phyloP scores from a whole-genome alignment of 2,329 filamentous ascomycete species.

The Botrytis aclada region DNA sequence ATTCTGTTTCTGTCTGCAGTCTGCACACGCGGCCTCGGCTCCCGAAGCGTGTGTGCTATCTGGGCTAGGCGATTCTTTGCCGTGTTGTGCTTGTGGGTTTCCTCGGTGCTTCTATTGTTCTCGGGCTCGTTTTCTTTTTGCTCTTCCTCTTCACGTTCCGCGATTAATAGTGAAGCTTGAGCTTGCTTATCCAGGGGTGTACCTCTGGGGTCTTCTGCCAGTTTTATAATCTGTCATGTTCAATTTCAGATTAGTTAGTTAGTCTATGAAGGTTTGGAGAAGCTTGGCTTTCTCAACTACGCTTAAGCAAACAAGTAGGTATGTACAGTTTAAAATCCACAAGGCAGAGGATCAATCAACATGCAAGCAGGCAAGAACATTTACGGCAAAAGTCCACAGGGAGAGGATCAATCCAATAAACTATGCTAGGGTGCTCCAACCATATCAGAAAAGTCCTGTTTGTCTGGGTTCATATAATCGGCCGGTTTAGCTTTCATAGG shows the following conservation, averaged over 20 bases:
- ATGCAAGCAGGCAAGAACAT: not conserved
- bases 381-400: not conserved
- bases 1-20: not conserved
- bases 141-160: not conserved
- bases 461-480: not conserved
- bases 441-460: not conserved
- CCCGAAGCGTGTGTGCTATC: no score
- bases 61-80: not conserved
- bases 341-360: not conserved
- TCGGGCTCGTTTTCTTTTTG: no score
- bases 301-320: not conserved
- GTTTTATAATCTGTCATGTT: not conserved
- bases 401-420: not conserved
- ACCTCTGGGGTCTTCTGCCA: not conserved
- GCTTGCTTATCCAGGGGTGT: not conserved
- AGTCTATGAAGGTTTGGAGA: not conserved
- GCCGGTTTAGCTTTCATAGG: not conserved
- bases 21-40: not conserved
- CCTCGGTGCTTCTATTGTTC: not conserved
- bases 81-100: not conserved
- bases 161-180: fast-evolving
- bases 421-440: slow-evolving; percentile 4
- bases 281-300: not conserved
- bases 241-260: not conserved
- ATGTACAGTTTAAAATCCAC: not conserved